Evolutionary conservation across 2,329 filamentous ascomycete species (phyloP).

Genomic region (Lasiodiplodia theobromae): DNA sequence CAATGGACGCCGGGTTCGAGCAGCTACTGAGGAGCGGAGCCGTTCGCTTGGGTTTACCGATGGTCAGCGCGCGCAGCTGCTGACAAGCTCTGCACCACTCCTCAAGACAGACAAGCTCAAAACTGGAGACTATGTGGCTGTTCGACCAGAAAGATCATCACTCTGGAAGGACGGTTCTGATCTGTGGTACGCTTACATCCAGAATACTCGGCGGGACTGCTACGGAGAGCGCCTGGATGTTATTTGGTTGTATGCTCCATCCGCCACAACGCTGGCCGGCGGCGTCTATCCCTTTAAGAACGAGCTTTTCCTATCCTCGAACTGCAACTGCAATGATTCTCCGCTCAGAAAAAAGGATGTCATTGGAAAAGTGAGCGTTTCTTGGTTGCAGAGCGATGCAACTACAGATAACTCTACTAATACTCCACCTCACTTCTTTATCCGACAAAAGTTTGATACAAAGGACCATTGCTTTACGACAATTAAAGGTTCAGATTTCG

Average conservation of each 20-base stretch:
- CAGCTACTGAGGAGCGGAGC: background rate
- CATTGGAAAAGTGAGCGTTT: conserved; percentile 63
- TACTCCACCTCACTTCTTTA: conserved; percentile 55
- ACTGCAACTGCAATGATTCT: conserved; percentile 71
- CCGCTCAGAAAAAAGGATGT: conserved; percentile 64
- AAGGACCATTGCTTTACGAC: conserved; percentile 68
- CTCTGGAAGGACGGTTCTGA: conserved; percentile 63
- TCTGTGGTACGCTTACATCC: conserved; percentile 77
- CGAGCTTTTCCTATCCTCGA: conserved; percentile 78
- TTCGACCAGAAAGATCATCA: conserved; percentile 57
- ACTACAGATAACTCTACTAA: conserved; percentile 38
- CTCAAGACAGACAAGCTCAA: background rate
- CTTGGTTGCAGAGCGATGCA: conserved; percentile 62
- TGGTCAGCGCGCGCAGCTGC: background rate
- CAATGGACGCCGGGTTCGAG: background rate
- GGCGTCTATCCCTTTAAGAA: conserved; percentile 74
- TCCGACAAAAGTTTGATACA: conserved; percentile 73
- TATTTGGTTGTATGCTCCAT: conserved; percentile 76
- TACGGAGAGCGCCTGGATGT: conserved; percentile 52
- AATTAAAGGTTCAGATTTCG: conserved; percentile 60
- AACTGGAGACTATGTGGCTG: conserved; percentile 58
- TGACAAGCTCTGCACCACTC: background rate
- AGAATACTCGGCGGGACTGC: conserved; percentile 54
- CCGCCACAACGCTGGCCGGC: conserved; percentile 72
- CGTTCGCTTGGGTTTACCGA: background rate